Percentiles rank a stretch among this genome's conserved stretches.
Conservation (phyloP, 2,329 filamentous ascomycete genomes). For the Aspergillus fischeri region DNA sequence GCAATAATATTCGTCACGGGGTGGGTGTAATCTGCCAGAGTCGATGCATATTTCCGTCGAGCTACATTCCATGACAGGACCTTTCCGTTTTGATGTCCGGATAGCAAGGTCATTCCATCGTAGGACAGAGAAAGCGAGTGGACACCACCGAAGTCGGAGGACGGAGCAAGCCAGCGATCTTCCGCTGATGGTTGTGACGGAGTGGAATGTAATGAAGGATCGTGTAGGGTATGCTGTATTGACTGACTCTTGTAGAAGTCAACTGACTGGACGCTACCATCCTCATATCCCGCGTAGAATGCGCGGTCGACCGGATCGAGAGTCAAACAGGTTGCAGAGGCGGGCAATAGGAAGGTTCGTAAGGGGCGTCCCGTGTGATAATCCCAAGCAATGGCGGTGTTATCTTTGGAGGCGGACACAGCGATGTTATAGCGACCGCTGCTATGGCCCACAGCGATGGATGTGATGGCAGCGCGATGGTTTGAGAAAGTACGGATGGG, state of each 20-base stretch:
- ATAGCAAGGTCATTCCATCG: slow-evolving; percentile 74
- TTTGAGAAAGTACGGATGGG: slow-evolving; percentile 71
- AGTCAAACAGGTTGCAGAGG: slow-evolving; percentile 65
- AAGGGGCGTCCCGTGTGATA: slow-evolving; percentile 73
- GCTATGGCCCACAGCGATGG: slow-evolving; percentile 61
- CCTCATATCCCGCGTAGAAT: slow-evolving; percentile 74
- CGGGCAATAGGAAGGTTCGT: slow-evolving; percentile 75
- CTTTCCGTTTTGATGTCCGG: slow-evolving; percentile 76
- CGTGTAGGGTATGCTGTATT: slow-evolving; percentile 35
- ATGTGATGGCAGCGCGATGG: slow-evolving; percentile 55
- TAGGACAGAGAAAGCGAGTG: slow-evolving; percentile 71
- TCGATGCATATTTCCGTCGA: slow-evolving; percentile 62
- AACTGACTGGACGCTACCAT: slow-evolving; percentile 74
- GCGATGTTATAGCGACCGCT: slow-evolving; percentile 73
- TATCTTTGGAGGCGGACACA: slow-evolving; percentile 78
- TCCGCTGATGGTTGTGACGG: slow-evolving; percentile 38
- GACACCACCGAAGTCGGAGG: slow-evolving; percentile 61
- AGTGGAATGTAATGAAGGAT: slow-evolving; percentile 34
- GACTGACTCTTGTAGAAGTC: slow-evolving; percentile 62
- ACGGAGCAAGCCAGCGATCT: slow-evolving; percentile 49
- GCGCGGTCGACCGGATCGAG: slow-evolving; percentile 82
- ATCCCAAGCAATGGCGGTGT: slow-evolving; percentile 90
- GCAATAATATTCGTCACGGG: slow-evolving; percentile 80
- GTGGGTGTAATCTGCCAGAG: slow-evolving; percentile 69
- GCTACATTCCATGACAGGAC: slow-evolving; percentile 77